Base-by-base conservation (phyloP, 2,329 filamentous ascomycete genomes). In the Lachnellula arida region DNA sequence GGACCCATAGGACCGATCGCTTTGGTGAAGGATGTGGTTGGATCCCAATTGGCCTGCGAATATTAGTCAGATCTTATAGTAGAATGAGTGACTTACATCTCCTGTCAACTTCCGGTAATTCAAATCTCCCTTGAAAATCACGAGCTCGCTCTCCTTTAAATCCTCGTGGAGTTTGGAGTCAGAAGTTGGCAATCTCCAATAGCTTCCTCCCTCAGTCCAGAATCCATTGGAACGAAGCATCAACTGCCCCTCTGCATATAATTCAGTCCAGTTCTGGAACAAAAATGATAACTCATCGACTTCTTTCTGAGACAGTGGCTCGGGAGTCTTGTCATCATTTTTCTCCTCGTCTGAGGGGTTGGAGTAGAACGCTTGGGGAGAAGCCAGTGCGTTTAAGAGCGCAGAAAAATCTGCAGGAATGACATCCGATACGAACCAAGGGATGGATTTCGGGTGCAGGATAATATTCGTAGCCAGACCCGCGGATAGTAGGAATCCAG, bases 381-480 rank as follows among this genome's bases (percentile, higher is more conserved):
- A 81, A 6, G 86, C 82, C n/a, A 99, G 80, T 4, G 88, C 89
- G 60, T 82, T 85, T 51, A 99, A 82, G 2, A 97, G 81, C n/a
- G 87, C 85, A 1, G 78, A 80, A 65, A 97, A 97, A 73, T 99
- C 94, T 42, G 77, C 80, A 0, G 93, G 92, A 11, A 96, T 74
- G 3, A 97, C 94, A 67, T 99, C 94, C 0, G 91, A 97, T 48
- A 99, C 94, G 70, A 97, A 99, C 94, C 94, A 99, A 0, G 94
- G 94, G 56, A 99, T 92, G 22, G 85, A 87, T 75, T 99, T 99
- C 51, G 94, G 92, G 68, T 96, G 92, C 9, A 99, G 81, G 19
- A 97, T 85, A 14, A 99, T 80, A 23, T 85, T 84, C 0, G 92
- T 97, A 0, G 94, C 94, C 5, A 99, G 82, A 0, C 88, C 89